Evolutionary conservation across 2,329 filamentous ascomycete species (phyloP), one percentile per base, ranked within the genome.

Genomic region (Neofusicoccum cordaticola): DNA sequence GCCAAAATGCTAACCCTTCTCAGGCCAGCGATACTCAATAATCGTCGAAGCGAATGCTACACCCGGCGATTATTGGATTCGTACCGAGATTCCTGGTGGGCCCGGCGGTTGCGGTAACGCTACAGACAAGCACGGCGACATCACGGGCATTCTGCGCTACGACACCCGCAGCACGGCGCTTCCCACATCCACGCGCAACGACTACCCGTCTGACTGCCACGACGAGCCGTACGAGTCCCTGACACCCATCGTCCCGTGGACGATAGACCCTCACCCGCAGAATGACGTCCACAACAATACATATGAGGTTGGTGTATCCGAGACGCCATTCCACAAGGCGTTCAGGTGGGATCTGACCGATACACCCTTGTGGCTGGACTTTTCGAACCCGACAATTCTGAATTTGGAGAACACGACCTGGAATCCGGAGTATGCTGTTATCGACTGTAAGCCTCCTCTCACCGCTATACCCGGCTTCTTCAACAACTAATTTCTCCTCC

Each of bases 1-100:
- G 13, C 7, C 37, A 37, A 4, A 37, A 7, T 7, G 11, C 60
- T 31, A 13, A 42, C 34, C 37, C 17, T 2, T 8, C n/a, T 5
- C n/a, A 64, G 62, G 62, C 34, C 80, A 82, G 66, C 77, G 80
- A 3, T 81, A 82, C 73, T 79, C 82, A 52, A 79, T 83, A 4
- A 71, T 83, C 62, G 76, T 83, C 70, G 77, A 71, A 27, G 78
- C 80, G 48, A 80, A 81, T 65, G 62, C 62, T 19, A 35, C 19
- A 5, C 62, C 62, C 31, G 69, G 70, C 50, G 67, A 71, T 35
- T 73, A 71, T 66, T 74, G 71, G 71, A 70, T 73, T 27, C 69
- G 71, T 9, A 70, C 69, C 2, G 64, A 68, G 12, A 66, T 70
- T 13, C 63, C 63, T 12, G 67, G 41, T 12, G 27, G 41, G 13